A percentile compares a stretch with the other conserved stretches of the same genome.
phyloP scores from a whole-genome alignment of 2,329 filamentous ascomycete species.

The Zasmidium cellare region DNA sequence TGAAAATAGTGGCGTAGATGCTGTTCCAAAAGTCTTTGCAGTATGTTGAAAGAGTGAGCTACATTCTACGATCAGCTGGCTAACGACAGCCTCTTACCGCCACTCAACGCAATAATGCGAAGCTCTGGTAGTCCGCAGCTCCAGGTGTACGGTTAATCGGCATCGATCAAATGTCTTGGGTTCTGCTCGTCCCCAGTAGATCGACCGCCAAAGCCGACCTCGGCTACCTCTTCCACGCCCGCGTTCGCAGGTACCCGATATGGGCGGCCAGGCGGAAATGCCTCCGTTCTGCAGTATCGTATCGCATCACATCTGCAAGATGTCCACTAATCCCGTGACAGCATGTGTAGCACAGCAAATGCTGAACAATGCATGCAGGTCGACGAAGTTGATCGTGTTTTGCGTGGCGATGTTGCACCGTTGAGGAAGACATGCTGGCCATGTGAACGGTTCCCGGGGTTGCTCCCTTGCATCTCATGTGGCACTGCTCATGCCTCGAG shows the following conservation, averaged over 20 bases:
- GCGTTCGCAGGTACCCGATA: neutral
- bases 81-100: neutral
- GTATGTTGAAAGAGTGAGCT: too few relatives aligned
- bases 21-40: too few relatives aligned
- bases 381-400: neutral
- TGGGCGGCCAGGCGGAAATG: neutral
- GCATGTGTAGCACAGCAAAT: too few relatives aligned
- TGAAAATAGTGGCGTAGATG: neutral
- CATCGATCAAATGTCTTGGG: neutral
- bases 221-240: constrained; percentile 2
- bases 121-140: neutral
- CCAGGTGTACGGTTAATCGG: constrained; percentile 5
- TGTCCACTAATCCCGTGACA: too few relatives aligned
- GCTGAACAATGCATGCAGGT: neutral
- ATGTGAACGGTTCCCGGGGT: neutral
- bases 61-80: neutral
- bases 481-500: constrained; percentile 63
- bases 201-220: constrained; percentile 8
- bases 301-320: neutral
- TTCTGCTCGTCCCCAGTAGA: too few relatives aligned
- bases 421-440: neutral
- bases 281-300: neutral
- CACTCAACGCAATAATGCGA: constrained; percentile 1
- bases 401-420: neutral
- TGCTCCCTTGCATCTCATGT: neutral